Conservation (phyloP, 495 filamentous ascomycete genomes). For the Xylaria sp. region DNA sequence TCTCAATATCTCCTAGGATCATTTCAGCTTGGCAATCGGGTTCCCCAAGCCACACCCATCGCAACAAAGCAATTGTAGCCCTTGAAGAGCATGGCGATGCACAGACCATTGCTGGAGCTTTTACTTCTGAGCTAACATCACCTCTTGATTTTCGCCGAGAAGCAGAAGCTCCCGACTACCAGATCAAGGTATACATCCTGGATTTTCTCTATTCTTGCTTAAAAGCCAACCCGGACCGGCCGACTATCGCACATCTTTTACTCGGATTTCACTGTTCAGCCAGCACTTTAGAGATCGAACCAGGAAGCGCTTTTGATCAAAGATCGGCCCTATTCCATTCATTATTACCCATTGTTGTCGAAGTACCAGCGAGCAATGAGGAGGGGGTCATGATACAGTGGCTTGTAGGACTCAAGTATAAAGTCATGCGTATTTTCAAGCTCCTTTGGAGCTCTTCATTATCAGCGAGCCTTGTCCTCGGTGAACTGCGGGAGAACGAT, state of each 20-base stretch:
- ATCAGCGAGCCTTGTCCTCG: constrained; percentile 74
- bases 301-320: constrained; percentile 68
- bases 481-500: constrained; percentile 76
- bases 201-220: constrained; percentile 83
- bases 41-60: constrained; percentile 59
- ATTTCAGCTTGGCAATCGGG: constrained; percentile 61
- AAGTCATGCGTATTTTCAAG: constrained; percentile 77
- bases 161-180: constrained; percentile 67
- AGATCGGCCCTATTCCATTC: constrained; percentile 82
- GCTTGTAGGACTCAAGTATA: constrained; percentile 73
- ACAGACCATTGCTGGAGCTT: constrained; percentile 69
- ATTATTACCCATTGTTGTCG: constrained; percentile 70
- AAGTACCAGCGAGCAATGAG: constrained; percentile 66
- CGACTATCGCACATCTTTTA: constrained; percentile 86
- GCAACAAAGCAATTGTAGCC: constrained; percentile 80
- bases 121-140: constrained; percentile 68
- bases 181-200: constrained; percentile 78
- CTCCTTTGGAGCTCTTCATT: constrained; percentile 84
- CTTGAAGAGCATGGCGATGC: constrained; percentile 74
- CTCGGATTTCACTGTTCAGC: constrained; percentile 83
- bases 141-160: constrained; percentile 70
- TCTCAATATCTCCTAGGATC: constrained; percentile 81
- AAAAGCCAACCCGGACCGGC: constrained; percentile 67
- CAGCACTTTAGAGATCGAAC: constrained; percentile 66
- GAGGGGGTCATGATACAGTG: constrained; percentile 68